A percentile compares a stretch with the other conserved stretches of the same genome.
phyloP scores from a whole-genome alignment of 305 asterid species.

The Caryopteris hybrid region DNA sequence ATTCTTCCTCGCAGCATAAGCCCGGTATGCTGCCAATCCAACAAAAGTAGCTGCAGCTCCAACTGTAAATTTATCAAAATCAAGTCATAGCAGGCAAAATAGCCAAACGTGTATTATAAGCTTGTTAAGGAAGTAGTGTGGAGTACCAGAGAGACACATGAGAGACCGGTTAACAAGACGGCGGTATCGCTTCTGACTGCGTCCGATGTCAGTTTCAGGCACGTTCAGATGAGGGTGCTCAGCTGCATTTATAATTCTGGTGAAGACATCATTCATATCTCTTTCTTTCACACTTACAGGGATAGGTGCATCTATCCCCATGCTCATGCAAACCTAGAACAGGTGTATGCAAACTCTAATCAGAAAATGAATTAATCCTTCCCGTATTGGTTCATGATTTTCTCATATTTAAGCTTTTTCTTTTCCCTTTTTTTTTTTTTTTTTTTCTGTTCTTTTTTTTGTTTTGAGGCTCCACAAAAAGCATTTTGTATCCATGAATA shows the following conservation, averaged over 20 bases:
- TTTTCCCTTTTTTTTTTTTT: not conserved
- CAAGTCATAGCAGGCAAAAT: slow-evolving; percentile 15
- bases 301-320: slow-evolving; percentile 87
- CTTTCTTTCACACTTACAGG: slow-evolving; percentile 80
- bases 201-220: slow-evolving; percentile 88
- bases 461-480: not conserved
- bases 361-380: slow-evolving; percentile 1
- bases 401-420: too few species aligned
- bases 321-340: slow-evolving; percentile 68
- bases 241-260: slow-evolving; percentile 76
- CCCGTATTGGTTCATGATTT: not conserved
- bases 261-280: slow-evolving; percentile 72
- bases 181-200: slow-evolving; percentile 58
- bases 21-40: slow-evolving; percentile 80
- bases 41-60: slow-evolving; percentile 82
- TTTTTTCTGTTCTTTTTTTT: not conserved
- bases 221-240: slow-evolving; percentile 78
- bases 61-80: slow-evolving; percentile 47
- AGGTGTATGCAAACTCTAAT: not conserved
- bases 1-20: slow-evolving; percentile 78
- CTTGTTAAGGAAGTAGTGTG: not conserved
- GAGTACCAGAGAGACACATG: slow-evolving; percentile 70
- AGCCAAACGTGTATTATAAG: not conserved
- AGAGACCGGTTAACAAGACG: slow-evolving; percentile 61
- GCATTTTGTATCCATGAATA: not conserved